Evolutionary conservation across 257 asterid species (phyloP).

Genomic region (Eustoma russellianum): DNA sequence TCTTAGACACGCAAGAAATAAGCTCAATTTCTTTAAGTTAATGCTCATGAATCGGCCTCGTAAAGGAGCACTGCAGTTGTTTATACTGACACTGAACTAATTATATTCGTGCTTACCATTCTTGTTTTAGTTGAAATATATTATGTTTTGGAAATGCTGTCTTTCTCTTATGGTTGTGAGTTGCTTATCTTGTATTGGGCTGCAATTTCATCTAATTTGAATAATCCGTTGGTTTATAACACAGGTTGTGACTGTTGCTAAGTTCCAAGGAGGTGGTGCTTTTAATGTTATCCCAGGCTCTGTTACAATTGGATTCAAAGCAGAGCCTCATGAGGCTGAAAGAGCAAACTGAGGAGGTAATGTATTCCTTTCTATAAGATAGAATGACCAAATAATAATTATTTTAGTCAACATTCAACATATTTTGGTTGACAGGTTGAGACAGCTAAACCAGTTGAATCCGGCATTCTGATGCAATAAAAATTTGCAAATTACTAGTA

Average conservation of each 20-base stretch:
- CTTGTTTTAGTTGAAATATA: neutral
- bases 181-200: neutral
- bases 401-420: too few relatives aligned
- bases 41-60: neutral
- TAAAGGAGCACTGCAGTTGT: neutral
- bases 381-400: neutral
- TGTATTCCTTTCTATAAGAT: constrained; percentile 1
- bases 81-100: neutral
- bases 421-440: too few relatives aligned
- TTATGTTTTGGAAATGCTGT: neutral
- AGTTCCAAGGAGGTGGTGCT: constrained; percentile 87
- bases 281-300: constrained; percentile 90
- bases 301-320: constrained; percentile 63
- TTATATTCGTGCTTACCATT: neutral
- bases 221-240: neutral
- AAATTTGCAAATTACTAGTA: neutral
- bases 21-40: too few relatives aligned
- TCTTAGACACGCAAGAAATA: too few relatives aligned
- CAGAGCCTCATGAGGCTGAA: constrained; percentile 58
- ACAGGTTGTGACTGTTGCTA: constrained; percentile 84
- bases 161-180: neutral
- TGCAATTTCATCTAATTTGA: too few relatives aligned
- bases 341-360: constrained; percentile 72
- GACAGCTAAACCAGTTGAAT: too few relatives aligned
- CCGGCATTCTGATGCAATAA: neutral